These are phyloP conservation scores for Clavispora fructus DNA, from an alignment of 805 yeast genomes.

Conservation along the genomic window DNA sequence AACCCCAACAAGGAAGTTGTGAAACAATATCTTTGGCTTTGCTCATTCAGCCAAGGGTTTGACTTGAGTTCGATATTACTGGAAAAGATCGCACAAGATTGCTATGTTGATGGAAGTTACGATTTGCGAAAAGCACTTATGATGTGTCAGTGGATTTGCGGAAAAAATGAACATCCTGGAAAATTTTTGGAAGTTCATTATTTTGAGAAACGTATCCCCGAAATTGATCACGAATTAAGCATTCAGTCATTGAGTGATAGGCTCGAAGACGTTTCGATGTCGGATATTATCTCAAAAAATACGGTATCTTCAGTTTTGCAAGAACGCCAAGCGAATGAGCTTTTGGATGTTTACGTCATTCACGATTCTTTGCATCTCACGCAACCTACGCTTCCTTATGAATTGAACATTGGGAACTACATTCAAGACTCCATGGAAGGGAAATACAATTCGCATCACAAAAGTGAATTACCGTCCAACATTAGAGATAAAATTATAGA, in stretches of 20 bases:
- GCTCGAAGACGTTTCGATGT: conserved; percentile 22
- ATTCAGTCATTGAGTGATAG: conserved; percentile 1
- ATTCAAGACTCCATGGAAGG: conserved; percentile 2
- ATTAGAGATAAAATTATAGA: conserved; percentile 8
- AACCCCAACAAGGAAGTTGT: conserved; percentile 11
- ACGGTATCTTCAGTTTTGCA: conserved; percentile 24
- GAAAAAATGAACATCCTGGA: conserved; percentile 1
- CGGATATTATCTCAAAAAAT: conserved; percentile 25
- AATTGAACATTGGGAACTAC: conserved; percentile 27
- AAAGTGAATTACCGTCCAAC: conserved; percentile 4
- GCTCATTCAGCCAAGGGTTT: conserved; percentile 31
- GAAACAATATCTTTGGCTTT: conserved; percentile 36
- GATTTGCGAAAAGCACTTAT: conserved; percentile 48
- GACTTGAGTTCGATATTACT: conserved; percentile 27
- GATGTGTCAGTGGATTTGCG: conserved; percentile 40
- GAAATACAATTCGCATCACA: background rate
- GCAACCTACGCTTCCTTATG: conserved; percentile 33
- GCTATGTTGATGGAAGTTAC: conserved; percentile 14
- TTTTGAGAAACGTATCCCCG: background rate
- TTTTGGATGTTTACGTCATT: conserved; percentile 28
- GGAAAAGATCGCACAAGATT: conserved; percentile 18
- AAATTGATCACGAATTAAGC: conserved; percentile 1
- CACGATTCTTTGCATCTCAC: conserved; percentile 25
- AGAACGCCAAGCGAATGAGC: conserved; percentile 26
- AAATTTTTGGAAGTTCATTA: background rate